Evolutionary conservation across 768 basidiomycete species (phyloP), one percentile per base, ranked within the genome.

Genomic region (Tulasnella sp.): DNA sequence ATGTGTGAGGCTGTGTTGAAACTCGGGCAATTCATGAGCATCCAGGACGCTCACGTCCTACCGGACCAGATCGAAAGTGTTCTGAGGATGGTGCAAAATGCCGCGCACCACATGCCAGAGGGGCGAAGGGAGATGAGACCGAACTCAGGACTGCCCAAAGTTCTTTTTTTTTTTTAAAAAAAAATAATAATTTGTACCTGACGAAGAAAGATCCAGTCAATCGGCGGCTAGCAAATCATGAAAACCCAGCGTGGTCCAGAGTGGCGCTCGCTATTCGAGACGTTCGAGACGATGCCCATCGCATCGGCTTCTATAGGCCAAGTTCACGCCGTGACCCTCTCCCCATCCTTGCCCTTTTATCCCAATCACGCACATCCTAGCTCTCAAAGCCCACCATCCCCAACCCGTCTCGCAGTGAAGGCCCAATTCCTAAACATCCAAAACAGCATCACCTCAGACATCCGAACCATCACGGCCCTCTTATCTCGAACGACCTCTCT

Each of bases 1-100:
- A 98, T 99, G 96, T 76, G 93, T 12, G 94, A 94, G 0, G 96
- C 96, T 0, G 96, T 94, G 1, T 75, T 99, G 61, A 98, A 99
- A 71, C 73, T 98, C 1, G 96, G 96, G 0, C 96, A 98, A 67
- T 99, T 98, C 67, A 77, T 98, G 76, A 94, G 92, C 68, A 97
- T 98, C 30, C 96, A 99, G 77, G 94, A 99, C 69, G 87, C 91
- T 0, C 85, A 94, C 63, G 73, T 88, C 38, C 75, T 99, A 1
- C 89, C 93, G 0, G 80, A 86, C 0, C 91, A 94, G 63, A 71
- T 97, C 2, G 92, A 97, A 66, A 78, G 80, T 55, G 85, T 99
- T 27, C 83, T 99, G 65, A 80, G 91, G 52, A 76, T 85, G 27
- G 93, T 99, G 0, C 94, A 98, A 68, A 89, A 94, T 64, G 83